phyloP scores from a whole-genome alignment of 768 basidiomycete species.

The button mushroom (Agaricus bisporus) region DNA sequence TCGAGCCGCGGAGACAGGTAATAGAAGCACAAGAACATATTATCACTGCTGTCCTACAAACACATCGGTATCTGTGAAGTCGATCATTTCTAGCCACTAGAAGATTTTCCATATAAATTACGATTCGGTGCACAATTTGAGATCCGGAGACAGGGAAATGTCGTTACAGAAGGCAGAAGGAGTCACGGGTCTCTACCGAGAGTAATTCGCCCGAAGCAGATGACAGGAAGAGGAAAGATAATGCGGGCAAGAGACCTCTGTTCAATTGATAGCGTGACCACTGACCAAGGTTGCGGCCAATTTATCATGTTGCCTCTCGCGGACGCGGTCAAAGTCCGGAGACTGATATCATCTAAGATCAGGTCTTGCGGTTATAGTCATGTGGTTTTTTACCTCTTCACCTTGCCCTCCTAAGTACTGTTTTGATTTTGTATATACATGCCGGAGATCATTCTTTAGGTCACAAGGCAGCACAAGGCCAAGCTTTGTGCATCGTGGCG shows the following conservation, averaged over 20 bases:
- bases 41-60: no score
- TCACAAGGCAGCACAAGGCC: neutral
- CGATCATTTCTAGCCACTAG: no score
- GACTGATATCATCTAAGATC: constrained; percentile 4
- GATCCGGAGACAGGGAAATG: no score
- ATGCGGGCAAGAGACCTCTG: neutral
- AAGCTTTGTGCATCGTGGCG: neutral
- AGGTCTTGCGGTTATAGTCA: neutral
- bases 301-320: constrained; percentile 13
- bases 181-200: neutral
- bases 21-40: no score
- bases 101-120: no score
- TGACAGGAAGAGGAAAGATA: neutral
- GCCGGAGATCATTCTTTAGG: neutral
- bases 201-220: neutral
- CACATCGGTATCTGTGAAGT: no score
- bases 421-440: neutral
- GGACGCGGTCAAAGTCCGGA: constrained; percentile 1
- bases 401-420: neutral
- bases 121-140: no score
- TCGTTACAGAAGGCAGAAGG: neutral
- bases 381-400: neutral
- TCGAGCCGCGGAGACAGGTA: no score
- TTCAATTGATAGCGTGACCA: constrained; percentile 25
- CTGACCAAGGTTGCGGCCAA: constrained; percentile 34